Conservation (phyloP, 2,329 filamentous ascomycete genomes). For the Rutstroemia sp. region DNA sequence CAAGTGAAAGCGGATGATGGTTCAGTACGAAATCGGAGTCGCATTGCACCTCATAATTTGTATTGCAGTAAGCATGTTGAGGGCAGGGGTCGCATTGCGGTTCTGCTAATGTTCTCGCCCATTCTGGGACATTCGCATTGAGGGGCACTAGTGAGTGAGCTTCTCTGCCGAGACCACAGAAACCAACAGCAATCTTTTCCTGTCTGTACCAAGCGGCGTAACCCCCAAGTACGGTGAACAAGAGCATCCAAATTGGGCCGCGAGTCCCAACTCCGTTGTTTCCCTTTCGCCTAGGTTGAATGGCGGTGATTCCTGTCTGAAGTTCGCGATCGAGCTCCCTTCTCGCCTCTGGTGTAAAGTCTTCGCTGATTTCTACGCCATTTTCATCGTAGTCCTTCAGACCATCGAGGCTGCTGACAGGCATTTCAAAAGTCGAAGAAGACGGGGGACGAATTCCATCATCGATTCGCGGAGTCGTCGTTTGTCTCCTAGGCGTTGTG, state of each 20-base stretch:
- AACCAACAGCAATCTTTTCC: conserved; percentile 93
- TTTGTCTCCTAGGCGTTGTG: conserved; percentile 39
- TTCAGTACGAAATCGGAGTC: conserved; percentile 82
- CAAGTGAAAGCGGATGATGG: conserved; percentile 74
- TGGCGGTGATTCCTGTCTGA: conserved; percentile 41
- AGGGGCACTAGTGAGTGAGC: conserved; percentile 37
- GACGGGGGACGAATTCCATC: conserved; percentile 46
- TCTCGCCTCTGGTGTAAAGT: conserved; percentile 89
- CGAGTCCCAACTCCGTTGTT: conserved; percentile 44
- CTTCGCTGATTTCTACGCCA: conserved; percentile 66
- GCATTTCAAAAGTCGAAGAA: conserved; percentile 51
- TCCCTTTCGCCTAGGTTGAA: conserved; percentile 37
- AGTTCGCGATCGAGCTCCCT: conserved; percentile 70
- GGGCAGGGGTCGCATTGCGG: conserved; percentile 89
- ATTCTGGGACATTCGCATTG: conserved; percentile 61
- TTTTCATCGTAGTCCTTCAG: conserved; percentile 37
- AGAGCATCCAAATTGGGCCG: conserved; percentile 62
- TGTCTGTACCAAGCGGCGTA: conserved; percentile 83
- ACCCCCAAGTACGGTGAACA: conserved; percentile 61
- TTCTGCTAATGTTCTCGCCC: conserved; percentile 59
- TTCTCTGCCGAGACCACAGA: conserved; percentile 75
- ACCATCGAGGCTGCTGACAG: conserved; percentile 36
- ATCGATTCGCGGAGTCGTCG: conserved; percentile 38
- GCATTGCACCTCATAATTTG: conserved; percentile 69
- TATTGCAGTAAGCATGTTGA: conserved; percentile 80